Evolutionary conservation across 2,329 filamentous ascomycete species (phyloP), one percentile per base, ranked within the genome.

Genomic region (Ceratocystis cubensis): DNA sequence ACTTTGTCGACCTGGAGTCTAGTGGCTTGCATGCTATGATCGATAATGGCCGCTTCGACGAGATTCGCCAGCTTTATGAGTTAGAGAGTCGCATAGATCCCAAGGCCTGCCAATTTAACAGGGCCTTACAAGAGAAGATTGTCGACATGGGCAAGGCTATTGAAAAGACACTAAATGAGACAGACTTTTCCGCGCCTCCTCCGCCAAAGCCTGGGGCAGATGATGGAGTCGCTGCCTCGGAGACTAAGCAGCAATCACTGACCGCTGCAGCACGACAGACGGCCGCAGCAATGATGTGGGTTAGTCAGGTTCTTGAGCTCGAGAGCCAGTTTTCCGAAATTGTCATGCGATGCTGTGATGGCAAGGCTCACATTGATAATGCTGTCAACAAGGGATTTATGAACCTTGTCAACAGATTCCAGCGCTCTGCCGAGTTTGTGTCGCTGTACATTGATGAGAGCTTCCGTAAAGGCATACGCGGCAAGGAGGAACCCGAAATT

Each of bases 371-470:
- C 6, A 79, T 99, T 17, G 89, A 96, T 72, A 89, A 88, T 1
- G 86, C 90, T 0, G 80, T 97, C 30, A 92, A 90, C 1, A 87
- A 87, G 72, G 96, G 91, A 73, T 96, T 96, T 71, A 83, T 89
- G 0, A 88, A 95, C 17, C 96, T 97, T 72, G 96, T 99, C 80
- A 97, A 96, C 74, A 77, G 85, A n/a, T 96, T 96, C 73, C 75
- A 79, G 15, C 86, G 92, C 69, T 88, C 88, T 71, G 90, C 93
- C 1, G 94, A 99, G 73, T 96, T 91, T 73, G 88, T 97, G 5
- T 99, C 94, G 0, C 81, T 99, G 0, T 99, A 96, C 76, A 96
- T 99, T 67, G 94, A 99, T 72, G 93, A 97, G 72, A 96, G 92
- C 72, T 83, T 99, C 72, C 96, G 96, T 78, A 89, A 93, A 71